Evolutionary conservation across 257 asterid species (phyloP).

Genomic region (Solanum bulbocastanum): DNA sequence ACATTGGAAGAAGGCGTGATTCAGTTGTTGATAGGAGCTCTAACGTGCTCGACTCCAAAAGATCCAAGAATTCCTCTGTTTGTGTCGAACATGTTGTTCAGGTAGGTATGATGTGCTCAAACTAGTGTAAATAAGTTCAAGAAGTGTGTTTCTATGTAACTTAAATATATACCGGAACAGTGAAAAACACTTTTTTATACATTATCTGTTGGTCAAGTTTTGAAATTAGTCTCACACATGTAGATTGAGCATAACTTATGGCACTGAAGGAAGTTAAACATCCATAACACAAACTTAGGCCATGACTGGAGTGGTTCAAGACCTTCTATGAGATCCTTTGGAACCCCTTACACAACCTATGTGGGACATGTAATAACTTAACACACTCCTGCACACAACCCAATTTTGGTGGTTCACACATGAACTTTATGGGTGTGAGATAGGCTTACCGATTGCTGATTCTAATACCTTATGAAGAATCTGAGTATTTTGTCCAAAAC

Average conservation of each 20-base stretch:
- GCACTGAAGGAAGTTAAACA: not conserved
- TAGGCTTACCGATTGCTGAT: not conserved
- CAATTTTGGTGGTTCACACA: not conserved
- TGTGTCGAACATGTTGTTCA: constrained; percentile 39
- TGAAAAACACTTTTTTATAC: not conserved
- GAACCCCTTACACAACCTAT: not conserved
- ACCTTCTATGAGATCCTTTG: not conserved
- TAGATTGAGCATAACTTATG: not conserved
- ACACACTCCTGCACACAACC: not conserved
- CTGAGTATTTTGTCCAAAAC: not conserved
- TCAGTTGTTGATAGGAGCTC: constrained; percentile 55
- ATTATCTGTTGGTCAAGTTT: not conserved
- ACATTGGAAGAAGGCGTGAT: constrained; percentile 56
- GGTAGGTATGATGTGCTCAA: constrained; percentile 17
- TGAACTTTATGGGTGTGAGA: not conserved
- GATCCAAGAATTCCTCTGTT: constrained; percentile 34
- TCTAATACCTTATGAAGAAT: not conserved
- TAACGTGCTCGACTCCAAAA: constrained; percentile 48
- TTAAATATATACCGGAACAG: not conserved
- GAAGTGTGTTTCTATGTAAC: not conserved
- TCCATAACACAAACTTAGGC: not conserved
- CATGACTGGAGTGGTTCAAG: not conserved
- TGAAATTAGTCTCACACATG: not conserved
- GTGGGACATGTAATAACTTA: not conserved
- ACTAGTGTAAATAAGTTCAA: not conserved